Evolutionary conservation across 371 early-diverging fungal genomes (phyloP), one percentile per base, ranked within the genome.

Genomic region (Catenaria anguillulae): DNA sequence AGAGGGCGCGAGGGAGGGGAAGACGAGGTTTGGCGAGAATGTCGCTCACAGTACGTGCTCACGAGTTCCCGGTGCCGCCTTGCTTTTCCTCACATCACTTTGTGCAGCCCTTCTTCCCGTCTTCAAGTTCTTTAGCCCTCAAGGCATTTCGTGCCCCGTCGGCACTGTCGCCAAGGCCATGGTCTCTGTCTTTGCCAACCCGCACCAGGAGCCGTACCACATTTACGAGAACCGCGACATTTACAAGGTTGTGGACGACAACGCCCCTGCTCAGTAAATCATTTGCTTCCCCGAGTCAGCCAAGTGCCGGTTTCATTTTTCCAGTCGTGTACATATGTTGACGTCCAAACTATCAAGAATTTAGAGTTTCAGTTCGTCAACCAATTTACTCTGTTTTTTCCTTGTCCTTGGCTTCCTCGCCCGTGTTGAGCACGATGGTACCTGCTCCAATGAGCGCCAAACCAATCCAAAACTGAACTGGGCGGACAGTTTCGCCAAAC

Each of bases 11-110:
- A n/a, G n/a, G n/a, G n/a, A n/a, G n/a, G n/a, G n/a, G n/a, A n/a
- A n/a, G 54, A 48, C 21, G 33, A 60, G 33, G 0, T 69, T 54
- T 65, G 65, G 21, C 60, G 61, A 15, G 33, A 68, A 35, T 58
- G 63, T 43, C 35, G 60, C 26, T 23, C 64, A 21, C 8, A 24
- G 46, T 46, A 46, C 46, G 46, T n/a, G 65, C 23, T 2, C 37
- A 1, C 64, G 69, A n/a, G 24, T 60, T 60, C 56, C 43, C 34
- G 8, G 29, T 65, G 23, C 33, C 65, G 29, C 33, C 3, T 23
- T n/a, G n/a, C n/a, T n/a, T 69, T 73, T 65, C 67, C 67, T 21
- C 60, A 34, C 52, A 64, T 72, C 40, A 43, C 33, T 50, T 21
- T 55, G 46, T 34, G 33, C 26, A 33, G 61, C 26, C 26, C n/a